A percentile compares a stretch with the other conserved stretches of the same genome.
These are phyloP conservation scores for Medicago lupulina DNA, from an alignment of 306 rosid species.

Conservation along the genomic window DNA sequence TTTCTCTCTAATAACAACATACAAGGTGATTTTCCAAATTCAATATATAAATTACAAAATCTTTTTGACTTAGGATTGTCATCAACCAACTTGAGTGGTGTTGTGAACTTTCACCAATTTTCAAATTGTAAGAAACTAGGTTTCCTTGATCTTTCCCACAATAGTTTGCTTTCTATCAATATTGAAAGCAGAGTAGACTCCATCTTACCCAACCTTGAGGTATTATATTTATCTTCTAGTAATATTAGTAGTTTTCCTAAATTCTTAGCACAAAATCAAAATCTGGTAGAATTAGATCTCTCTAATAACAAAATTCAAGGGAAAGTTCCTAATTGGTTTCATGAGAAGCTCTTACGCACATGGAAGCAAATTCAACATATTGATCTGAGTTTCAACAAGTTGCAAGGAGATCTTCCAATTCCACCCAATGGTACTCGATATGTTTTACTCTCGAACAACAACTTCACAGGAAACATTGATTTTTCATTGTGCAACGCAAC, in stretches of 20 bases:
- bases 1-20: neutral
- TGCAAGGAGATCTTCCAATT: slow-evolving; percentile 6
- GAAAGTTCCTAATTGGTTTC: slow-evolving; percentile 37
- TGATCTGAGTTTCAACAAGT: slow-evolving; percentile 9
- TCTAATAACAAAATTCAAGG: slow-evolving; percentile 37
- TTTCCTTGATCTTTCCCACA: neutral
- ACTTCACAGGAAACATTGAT: slow-evolving; percentile 33
- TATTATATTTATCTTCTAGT: neutral
- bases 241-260: slow-evolving; percentile 22
- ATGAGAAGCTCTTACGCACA: neutral
- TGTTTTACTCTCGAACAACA: slow-evolving; percentile 38
- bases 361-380: neutral
- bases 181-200: neutral
- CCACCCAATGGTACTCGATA: neutral
- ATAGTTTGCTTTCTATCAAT: neutral
- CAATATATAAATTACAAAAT: slow-evolving; percentile 10
- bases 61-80: neutral
- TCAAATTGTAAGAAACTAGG: neutral
- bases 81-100: slow-evolving; percentile 22
- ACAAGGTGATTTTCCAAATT: slow-evolving; percentile 6
- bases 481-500: slow-evolving; percentile 25
- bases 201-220: neutral
- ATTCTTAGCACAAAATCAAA: neutral
- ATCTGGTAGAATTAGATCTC: neutral
- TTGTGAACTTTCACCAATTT: slow-evolving; percentile 7